Conservation (phyloP, 345 rosid genomes). For the Corchorus capsularis region DNA sequence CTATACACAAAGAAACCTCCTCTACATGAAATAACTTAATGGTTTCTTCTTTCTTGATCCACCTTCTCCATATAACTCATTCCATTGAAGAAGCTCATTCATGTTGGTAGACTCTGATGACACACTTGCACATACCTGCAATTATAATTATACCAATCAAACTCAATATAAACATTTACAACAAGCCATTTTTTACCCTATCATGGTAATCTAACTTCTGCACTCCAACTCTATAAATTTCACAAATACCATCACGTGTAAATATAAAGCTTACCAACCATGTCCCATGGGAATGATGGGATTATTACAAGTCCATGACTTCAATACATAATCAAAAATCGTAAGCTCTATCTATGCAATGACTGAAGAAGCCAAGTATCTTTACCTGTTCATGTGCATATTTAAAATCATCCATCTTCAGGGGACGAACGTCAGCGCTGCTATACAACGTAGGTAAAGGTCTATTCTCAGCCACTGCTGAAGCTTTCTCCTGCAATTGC, state of each 20-base stretch:
- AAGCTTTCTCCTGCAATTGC: conserved; percentile 62
- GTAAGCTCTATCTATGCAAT: neutral
- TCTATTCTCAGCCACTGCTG: conserved; percentile 66
- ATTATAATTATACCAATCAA: neutral
- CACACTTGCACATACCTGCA: conserved; percentile 95
- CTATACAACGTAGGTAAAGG: conserved; percentile 65
- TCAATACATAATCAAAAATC: neutral
- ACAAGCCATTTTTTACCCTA: neutral
- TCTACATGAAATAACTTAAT: conserved; percentile 96
- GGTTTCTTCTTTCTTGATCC: conserved; percentile 91
- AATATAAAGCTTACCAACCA: no score
- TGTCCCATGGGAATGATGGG: no score
- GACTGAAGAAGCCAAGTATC: neutral
- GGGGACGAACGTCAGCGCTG: conserved; percentile 74
- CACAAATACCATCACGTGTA: neutral
- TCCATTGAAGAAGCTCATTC: conserved; percentile 97
- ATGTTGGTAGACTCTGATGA: conserved; percentile 92
- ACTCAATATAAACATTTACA: neutral
- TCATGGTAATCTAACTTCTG: neutral
- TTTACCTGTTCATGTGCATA: conserved; percentile 93
- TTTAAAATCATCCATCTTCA: conserved; percentile 83
- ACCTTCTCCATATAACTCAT: conserved; percentile 96
- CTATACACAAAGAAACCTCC: conserved; percentile 37
- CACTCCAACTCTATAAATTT: neutral
- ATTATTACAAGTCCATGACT: neutral